Conservation (phyloP, 2,329 filamentous ascomycete species). For the Xylariaceae sp. region DNA sequence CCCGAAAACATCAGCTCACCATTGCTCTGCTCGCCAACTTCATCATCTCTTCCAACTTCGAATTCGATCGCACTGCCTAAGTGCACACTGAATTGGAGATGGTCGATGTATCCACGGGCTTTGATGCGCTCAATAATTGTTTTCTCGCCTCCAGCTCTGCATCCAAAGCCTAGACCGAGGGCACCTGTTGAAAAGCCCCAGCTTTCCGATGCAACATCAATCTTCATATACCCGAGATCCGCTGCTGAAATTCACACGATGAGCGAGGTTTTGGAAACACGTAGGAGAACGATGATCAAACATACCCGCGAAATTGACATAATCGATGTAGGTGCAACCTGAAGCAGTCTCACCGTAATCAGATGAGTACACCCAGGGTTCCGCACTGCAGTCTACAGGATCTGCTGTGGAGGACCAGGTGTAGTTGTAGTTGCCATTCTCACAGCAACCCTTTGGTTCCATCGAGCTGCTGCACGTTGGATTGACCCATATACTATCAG, state of each 20-base stretch:
- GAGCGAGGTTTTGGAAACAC: background rate
- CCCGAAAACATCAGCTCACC: slow-evolving; percentile 22
- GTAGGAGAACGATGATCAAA: background rate
- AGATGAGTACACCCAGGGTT: slow-evolving; percentile 9
- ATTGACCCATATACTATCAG: slow-evolving; percentile 19
- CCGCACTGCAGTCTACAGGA: slow-evolving; percentile 1
- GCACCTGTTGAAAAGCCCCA: slow-evolving; percentile 13
- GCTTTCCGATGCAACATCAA: slow-evolving; percentile 18
- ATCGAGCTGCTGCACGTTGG: slow-evolving; percentile 14
- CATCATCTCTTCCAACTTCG: background rate
- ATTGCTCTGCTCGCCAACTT: slow-evolving; percentile 3
- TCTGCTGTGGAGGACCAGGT: slow-evolving; percentile 9
- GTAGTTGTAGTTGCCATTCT: slow-evolving; percentile 15
- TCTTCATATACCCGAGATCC: slow-evolving; percentile 2
- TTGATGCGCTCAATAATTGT: slow-evolving; percentile 15
- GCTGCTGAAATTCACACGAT: background rate
- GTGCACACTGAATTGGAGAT: slow-evolving; percentile 19
- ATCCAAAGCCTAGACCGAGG: slow-evolving; percentile 21
- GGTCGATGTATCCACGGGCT: slow-evolving; percentile 9
- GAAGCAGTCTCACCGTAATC: slow-evolving; percentile 6
- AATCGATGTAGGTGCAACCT: slow-evolving; percentile 15
- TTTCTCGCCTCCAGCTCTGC: background rate
- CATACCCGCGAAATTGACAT: slow-evolving; percentile 16
- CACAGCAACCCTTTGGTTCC: slow-evolving; percentile 8
- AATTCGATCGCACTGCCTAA: slow-evolving; percentile 14